Evolutionary conservation across 345 rosid species (phyloP).

Genomic region (Euphorbia tirucalli): DNA sequence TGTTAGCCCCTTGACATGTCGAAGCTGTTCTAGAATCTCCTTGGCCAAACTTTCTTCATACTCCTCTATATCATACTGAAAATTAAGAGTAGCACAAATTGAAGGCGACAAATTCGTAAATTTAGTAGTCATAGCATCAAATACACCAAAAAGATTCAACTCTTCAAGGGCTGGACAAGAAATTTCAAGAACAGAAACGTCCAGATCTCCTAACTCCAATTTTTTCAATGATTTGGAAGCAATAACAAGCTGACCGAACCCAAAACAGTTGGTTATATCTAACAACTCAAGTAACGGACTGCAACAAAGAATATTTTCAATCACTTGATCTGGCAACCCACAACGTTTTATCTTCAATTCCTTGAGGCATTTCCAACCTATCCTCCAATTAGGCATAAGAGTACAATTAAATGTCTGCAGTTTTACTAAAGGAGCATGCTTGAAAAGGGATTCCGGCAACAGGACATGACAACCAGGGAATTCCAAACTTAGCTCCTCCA

Average conservation of each 20-base stretch:
- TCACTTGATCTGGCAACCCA: background rate
- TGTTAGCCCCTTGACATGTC: background rate
- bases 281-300: background rate
- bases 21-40: background rate
- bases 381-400: background rate
- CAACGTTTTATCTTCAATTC: background rate
- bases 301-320: constrained; percentile 1
- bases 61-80: background rate
- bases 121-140: too few species aligned
- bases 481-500: background rate
- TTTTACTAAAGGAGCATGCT: background rate
- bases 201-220: background rate
- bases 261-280: background rate
- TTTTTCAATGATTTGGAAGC: background rate
- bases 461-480: background rate
- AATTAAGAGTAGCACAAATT: background rate
- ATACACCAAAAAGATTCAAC: background rate
- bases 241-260: background rate
- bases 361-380: background rate
- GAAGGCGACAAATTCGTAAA: background rate
- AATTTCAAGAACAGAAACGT: background rate
- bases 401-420: background rate
- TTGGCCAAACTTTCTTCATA: background rate
- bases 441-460: background rate
- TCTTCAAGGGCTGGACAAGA: constrained; percentile 4